Base-by-base conservation (phyloP, 352 stramenopile genomes). In the Detonula confervacea region DNA sequence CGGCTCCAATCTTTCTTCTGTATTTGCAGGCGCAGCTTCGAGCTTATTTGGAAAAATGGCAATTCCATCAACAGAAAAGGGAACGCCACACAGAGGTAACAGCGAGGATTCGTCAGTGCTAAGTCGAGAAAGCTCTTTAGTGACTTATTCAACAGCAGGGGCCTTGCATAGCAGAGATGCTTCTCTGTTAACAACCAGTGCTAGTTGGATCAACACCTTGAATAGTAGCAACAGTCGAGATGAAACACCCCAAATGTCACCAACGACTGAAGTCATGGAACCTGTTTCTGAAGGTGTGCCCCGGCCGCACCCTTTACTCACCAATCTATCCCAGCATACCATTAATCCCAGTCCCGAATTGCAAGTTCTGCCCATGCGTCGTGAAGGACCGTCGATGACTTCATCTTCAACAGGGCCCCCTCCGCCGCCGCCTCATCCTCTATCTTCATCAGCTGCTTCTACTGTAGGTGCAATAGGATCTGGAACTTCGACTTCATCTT, bases 161-260 rank as follows among this genome's bases (percentile, higher is more conserved):
- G 69, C 7, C 22, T 51, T 71, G 67, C 67, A 76, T 37, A 76
- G 67, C 56, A 52, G 73, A 69, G 73, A 81, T 63, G 75, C 73
- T 57, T 81, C 73, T 30, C 29, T 71, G 16, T 16, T 81, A n/a
- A 60, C 46, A 25, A 56, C 49, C 7, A 73, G 35, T 29, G 16
- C 49, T 14, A 73, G 37, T 49, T 74, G 56, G 73, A 70, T 62
- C n/a, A 81, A 75, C 30, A 24, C 69, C 56, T 56, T 78, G 57
- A 56, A 65, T 49, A 57, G 29, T 29, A 77, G 59, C 24, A 37
- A 35, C 5, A 82, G 16, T 37, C 57, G 30, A 12, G 66, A 73
- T 1, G 33, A 73, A 54, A 9, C 9, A 37, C 16, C 9, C 47
- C 63, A 2, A 24, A 72, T 2, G 11, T 47, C 65, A 4, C 55